phyloP scores from a whole-genome alignment of 192 early-diverging fungal genomes.

The Piromyces finnis region DNA sequence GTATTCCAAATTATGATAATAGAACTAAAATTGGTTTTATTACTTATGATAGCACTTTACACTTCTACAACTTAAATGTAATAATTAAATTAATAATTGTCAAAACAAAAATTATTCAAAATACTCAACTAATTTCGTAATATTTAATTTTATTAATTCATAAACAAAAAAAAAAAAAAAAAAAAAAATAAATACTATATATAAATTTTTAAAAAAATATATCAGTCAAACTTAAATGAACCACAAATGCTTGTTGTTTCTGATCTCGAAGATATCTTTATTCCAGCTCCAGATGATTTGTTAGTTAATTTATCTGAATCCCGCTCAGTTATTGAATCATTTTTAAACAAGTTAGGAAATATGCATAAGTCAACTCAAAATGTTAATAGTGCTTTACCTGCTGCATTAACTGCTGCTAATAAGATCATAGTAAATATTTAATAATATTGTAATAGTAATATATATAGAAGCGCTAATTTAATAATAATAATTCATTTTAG shows the following conservation, averaged over 20 bases:
- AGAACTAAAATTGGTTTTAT: slow-evolving; percentile 80
- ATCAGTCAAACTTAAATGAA: slow-evolving; percentile 32
- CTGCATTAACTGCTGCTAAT: slow-evolving; percentile 63
- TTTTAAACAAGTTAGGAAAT: slow-evolving; percentile 51
- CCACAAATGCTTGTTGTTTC: slow-evolving; percentile 89
- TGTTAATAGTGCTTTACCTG: slow-evolving; percentile 59
- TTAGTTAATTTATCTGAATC: slow-evolving; percentile 76
- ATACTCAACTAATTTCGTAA: too few relatives aligned
- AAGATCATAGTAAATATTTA: slow-evolving; percentile 45
- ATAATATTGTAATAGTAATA: too few relatives aligned
- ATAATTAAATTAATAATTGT: background rate
- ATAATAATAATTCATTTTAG: slow-evolving; percentile 4
- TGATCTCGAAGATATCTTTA: slow-evolving; percentile 74
- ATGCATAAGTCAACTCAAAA: slow-evolving; percentile 77
- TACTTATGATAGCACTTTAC: slow-evolving; percentile 69
- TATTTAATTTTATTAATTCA: too few relatives aligned
- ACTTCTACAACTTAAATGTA: slow-evolving; percentile 78
- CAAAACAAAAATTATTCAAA: too few relatives aligned
- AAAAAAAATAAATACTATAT: too few relatives aligned
- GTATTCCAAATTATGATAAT: slow-evolving; percentile 72
- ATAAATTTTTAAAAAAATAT: too few relatives aligned
- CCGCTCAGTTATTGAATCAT: slow-evolving; percentile 43
- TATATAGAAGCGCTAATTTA: too few relatives aligned
- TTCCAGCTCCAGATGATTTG: slow-evolving; percentile 78
- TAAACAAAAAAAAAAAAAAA: too few relatives aligned